A percentile compares a stretch with the other conserved stretches of the same genome.
These are phyloP conservation scores for Mycena galopus DNA, from an alignment of 768 basidiomycete species.

Conservation along the genomic window DNA sequence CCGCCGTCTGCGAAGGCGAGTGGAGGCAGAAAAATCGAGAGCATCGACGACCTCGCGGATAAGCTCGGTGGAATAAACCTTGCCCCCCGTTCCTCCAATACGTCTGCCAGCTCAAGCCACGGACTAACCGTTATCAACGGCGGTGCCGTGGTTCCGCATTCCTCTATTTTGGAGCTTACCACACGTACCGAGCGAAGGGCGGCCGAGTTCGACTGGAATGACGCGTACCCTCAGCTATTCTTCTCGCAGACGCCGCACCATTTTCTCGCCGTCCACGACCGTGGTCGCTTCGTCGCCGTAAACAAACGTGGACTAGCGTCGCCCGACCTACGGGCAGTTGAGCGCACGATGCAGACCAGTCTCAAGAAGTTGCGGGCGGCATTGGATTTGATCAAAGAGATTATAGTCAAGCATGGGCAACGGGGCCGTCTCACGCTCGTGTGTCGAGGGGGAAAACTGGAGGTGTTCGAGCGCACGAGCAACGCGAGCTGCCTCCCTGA, in stretches of 20 bases:
- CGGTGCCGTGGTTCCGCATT: constrained; percentile 53
- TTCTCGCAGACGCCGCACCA: constrained; percentile 76
- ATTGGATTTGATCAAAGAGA: constrained; percentile 58
- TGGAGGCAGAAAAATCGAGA: constrained; percentile 16
- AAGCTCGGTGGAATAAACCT: constrained; percentile 50
- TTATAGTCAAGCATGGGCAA: constrained; percentile 66
- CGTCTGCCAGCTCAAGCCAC: constrained; percentile 24
- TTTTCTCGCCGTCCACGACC: constrained; percentile 69
- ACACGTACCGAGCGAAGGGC: constrained; percentile 54
- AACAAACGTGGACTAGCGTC: constrained; percentile 60
- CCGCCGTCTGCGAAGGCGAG: constrained; percentile 42
- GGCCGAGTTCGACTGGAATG: constrained; percentile 64
- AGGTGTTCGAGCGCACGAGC: constrained; percentile 63
- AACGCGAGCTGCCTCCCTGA: constrained; percentile 61
- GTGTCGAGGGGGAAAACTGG: constrained; percentile 57
- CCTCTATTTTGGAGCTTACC: constrained; percentile 60
- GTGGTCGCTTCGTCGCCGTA: constrained; percentile 65
- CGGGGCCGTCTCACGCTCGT: constrained; percentile 69
- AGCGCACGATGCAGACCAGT: constrained; percentile 48
- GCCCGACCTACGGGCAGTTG: constrained; percentile 50
- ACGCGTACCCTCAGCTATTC: constrained; percentile 74
- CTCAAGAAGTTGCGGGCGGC: constrained; percentile 55
- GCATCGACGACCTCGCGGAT: constrained; percentile 53
- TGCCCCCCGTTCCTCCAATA: constrained; percentile 29
- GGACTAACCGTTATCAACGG: constrained; percentile 41